Evolutionary conservation across 2,329 filamentous ascomycete genomes (phyloP).

Genomic region (Diaporthe sp.): DNA sequence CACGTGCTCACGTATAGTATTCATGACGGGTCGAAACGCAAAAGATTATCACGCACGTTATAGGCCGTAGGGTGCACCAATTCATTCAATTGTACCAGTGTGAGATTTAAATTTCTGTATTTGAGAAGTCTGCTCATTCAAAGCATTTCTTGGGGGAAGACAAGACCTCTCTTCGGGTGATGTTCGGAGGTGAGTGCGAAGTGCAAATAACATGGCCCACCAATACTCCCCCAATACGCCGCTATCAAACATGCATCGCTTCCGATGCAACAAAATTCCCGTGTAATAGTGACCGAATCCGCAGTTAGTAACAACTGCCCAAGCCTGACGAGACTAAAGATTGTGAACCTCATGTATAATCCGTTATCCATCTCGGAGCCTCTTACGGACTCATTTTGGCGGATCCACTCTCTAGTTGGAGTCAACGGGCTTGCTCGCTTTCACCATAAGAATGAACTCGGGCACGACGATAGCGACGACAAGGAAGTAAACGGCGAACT

Average conservation of each 20-base stretch:
- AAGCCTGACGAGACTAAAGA: background rate
- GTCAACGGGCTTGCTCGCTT: conserved; percentile 42
- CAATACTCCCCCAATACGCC: conserved; percentile 5
- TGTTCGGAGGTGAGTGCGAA: background rate
- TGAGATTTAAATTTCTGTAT: background rate
- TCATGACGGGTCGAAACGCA: conserved; percentile 25
- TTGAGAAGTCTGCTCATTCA: background rate
- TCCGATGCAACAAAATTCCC: background rate
- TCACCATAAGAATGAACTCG: conserved; percentile 58
- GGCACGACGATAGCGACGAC: conserved; percentile 61
- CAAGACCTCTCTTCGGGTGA: background rate
- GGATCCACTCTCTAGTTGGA: background rate
- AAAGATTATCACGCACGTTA: conserved; percentile 29
- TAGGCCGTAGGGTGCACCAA: background rate
- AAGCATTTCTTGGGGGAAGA: background rate
- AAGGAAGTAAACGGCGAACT: conserved; percentile 57
- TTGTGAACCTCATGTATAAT: background rate
- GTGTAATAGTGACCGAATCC: background rate
- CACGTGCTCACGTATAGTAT: conserved; percentile 32
- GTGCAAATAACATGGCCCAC: background rate
- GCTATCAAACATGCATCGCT: conserved; percentile 8
- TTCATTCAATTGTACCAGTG: background rate
- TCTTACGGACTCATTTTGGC: background rate
- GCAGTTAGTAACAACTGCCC: background rate
- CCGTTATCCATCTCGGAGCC: background rate